phyloP scores from a whole-genome alignment of 2,329 filamentous ascomycete genomes.

The Tolypocladium paradoxum region DNA sequence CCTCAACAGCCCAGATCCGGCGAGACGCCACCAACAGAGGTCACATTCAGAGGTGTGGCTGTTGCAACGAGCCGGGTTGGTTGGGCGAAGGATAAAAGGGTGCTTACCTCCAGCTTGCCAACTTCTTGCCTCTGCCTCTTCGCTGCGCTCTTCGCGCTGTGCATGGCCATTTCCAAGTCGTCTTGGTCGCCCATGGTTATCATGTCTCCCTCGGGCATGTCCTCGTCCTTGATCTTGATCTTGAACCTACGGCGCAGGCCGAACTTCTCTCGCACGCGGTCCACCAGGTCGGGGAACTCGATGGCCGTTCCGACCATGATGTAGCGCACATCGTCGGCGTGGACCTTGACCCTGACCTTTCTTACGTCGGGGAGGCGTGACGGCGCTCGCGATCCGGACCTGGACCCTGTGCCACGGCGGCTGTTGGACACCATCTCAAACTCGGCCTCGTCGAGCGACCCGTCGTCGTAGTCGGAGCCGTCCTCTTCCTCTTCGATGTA shows the following conservation, averaged over 20 bases:
- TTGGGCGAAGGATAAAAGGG: neutral
- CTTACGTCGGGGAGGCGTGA: conserved; percentile 56
- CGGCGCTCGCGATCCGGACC: conserved; percentile 39
- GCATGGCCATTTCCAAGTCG: conserved; percentile 81
- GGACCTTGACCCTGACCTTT: conserved; percentile 85
- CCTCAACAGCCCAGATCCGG: neutral
- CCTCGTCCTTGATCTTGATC: conserved; percentile 81
- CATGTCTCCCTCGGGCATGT: conserved; percentile 69
- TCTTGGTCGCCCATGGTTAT: conserved; percentile 97
- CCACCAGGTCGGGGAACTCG: conserved; percentile 66
- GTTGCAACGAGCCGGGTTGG: neutral
- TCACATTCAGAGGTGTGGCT: neutral
- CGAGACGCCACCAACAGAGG: neutral
- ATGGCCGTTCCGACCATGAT: conserved; percentile 70
- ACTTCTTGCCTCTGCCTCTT: conserved; percentile 67
- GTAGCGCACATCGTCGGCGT: conserved; percentile 83
- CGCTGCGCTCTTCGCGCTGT: conserved; percentile 55
- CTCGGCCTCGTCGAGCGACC: conserved; percentile 62
- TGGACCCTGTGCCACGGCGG: conserved; percentile 32
- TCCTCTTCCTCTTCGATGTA: conserved; percentile 78
- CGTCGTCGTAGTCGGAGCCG: conserved; percentile 61
- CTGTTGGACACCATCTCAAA: conserved; percentile 66
- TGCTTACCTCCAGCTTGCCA: conserved; percentile 87
- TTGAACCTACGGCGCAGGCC: conserved; percentile 67
- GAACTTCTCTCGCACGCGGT: conserved; percentile 80